Evolutionary conservation across 2,329 filamentous ascomycete species (phyloP).

Genomic region (Scedosporium apiospermum): DNA sequence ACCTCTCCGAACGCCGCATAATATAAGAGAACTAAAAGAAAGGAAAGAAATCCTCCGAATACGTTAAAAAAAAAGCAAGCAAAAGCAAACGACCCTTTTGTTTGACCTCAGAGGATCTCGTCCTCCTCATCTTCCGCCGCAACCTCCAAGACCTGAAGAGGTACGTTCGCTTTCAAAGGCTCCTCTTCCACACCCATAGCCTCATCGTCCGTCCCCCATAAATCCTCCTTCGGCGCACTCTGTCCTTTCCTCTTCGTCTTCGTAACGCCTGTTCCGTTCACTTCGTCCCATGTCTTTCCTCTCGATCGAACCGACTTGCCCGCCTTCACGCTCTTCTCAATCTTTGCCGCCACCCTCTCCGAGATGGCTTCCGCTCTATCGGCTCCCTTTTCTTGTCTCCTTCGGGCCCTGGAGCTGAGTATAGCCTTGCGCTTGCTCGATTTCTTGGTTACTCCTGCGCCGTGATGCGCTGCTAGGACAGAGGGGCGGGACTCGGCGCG

Average conservation of each 20-base stretch:
- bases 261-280: slow-evolving; percentile 35
- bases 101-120: background rate
- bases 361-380: slow-evolving; percentile 51
- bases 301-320: slow-evolving; percentile 37
- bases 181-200: background rate
- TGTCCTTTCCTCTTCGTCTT: slow-evolving; percentile 12
- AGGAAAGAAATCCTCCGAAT: background rate
- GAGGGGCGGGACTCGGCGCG: slow-evolving; percentile 40
- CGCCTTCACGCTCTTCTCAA: slow-evolving; percentile 43
- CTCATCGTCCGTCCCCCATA: slow-evolving; percentile 5
- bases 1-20: too few relatives aligned
- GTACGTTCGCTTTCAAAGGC: background rate
- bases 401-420: slow-evolving; percentile 44
- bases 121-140: background rate
- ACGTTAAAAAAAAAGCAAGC: background rate
- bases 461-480: slow-evolving; percentile 59
- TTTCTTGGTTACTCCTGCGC: slow-evolving; percentile 60
- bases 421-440: slow-evolving; percentile 46
- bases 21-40: too few relatives aligned
- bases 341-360: slow-evolving; percentile 48
- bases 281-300: slow-evolving; percentile 47
- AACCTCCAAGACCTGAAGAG: background rate
- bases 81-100: background rate
- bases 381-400: slow-evolving; percentile 45
- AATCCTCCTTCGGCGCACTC: slow-evolving; percentile 8